Evolutionary conservation across 306 rosid genomes (phyloP), one percentile per base, ranked within the genome.

Genomic region (Albizia julibrissin): DNA sequence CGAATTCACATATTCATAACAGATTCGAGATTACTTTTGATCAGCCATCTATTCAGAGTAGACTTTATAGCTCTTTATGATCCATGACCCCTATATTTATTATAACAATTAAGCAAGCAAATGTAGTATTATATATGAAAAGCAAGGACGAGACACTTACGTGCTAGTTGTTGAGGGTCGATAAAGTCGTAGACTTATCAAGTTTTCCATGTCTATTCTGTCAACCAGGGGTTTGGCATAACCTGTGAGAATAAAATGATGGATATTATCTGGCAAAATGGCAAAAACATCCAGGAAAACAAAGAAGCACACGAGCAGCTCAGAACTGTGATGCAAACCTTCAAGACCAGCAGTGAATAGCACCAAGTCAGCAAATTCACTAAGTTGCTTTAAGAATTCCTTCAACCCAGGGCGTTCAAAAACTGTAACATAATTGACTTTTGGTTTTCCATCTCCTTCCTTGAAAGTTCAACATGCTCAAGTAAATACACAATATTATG

Each of bases 211-310:
- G 67, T 95, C 99, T 34, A 95, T 92, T 84, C 85, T 89, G 88
- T 93, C 98, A 76, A 95, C 99, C 64, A 95, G 97, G 44, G 98
- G 99, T 77, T 89, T 91, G 47, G 99, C 99, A 87, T 95, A 95
- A 73, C 94, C 99, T 95, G 91, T 69, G 59, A 78, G 27, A 79
- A 82, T 64, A 37, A 29, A 73, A 8, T 56, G 26, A 22, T 50
- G 65, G 6, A 68, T 5, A 62, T 26, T 34, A 40, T 68, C 75
- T 79, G 76, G 79, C 64, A 72, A 73, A 62, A 22, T 59, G 39
- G 15, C 59, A 83, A 70, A 85, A 50, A 58, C 75, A 43, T 24
- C 44, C 43, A 9, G 26, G 39, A 33, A 81, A 72, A 76, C 5
- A 59, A 22, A 72, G 22, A 80, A 56, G 19, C 39, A 62, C n/a